Conservation (phyloP, 176 grass and related monocot genomes). For the Aegilops bicornis region DNA sequence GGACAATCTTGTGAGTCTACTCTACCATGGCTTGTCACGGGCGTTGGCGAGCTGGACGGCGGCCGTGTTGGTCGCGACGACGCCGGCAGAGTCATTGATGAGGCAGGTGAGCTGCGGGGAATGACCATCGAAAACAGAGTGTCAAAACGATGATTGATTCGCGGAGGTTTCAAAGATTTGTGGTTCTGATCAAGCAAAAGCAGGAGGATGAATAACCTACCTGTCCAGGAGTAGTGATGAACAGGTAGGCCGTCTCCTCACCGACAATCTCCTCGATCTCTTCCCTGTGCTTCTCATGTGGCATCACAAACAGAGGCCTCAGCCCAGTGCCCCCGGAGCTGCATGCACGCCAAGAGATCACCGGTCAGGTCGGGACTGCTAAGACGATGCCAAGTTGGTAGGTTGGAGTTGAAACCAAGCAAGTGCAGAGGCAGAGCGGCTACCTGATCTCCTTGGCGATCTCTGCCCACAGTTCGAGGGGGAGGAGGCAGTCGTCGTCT, state of each 20-base stretch:
- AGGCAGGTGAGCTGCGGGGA: conserved; percentile 67
- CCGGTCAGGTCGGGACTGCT: background rate
- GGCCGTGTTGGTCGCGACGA: conserved; percentile 83
- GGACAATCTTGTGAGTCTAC: background rate
- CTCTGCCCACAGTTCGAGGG: conserved; percentile 68
- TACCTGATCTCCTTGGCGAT: conserved; percentile 67
- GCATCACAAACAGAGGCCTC: conserved; percentile 90
- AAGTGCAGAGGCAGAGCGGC: too few species aligned
- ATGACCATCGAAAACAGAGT: background rate
- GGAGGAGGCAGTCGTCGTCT: conserved; percentile 76
- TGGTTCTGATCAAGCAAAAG: background rate
- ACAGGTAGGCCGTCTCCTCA: conserved; percentile 56
- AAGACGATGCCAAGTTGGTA: background rate
- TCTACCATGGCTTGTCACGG: conserved; percentile 70
- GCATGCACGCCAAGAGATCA: background rate
- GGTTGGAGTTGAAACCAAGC: background rate
- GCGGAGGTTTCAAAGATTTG: background rate
- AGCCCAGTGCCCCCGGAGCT: conserved; percentile 43
- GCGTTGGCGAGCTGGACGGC: conserved; percentile 83
- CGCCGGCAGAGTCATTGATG: conserved; percentile 71
- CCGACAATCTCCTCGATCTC: conserved; percentile 66
- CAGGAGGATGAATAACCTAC: conserved; percentile 27
- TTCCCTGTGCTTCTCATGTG: conserved; percentile 89
- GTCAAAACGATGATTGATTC: background rate
- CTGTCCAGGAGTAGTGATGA: conserved; percentile 91